Evolutionary conservation across 192 early-diverging fungal species (phyloP), one percentile per base, ranked within the genome.

Genomic region (Backusella circina): DNA sequence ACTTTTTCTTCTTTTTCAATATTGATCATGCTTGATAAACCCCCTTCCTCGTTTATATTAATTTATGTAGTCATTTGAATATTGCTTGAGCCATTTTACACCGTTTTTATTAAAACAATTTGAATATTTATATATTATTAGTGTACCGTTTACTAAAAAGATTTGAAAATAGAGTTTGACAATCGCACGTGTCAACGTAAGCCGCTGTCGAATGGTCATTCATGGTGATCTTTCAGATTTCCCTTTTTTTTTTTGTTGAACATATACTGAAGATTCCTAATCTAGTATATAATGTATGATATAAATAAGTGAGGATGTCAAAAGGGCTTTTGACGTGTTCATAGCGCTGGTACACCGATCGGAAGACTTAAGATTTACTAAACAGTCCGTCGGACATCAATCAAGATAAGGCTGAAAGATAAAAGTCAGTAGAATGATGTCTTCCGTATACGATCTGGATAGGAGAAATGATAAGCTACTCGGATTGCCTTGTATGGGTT

Each of bases 391-490:
- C n/a, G 33, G 66, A 21, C 32, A 35, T n/a, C 36, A 23, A 38
- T 70, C n/a, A 70, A 70, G 28, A 70, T 41, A 44, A 38, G 13
- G 26, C 15, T 28, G 41, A 28, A 41, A 70, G 38, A 70, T 70
- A 44, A 70, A 70, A 31, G 23, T 70, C 28, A 70, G 30, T 68
- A 37, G 32, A 35, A 37, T 68, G 67, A 68, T 68, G 38, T 5
- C 23, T 70, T 70, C 65, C 33, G 65, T 70, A 26, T 4, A 47
- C 28, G 69, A 70, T 70, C 26, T 38, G 37, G 37, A 41, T 39
- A 70, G 35, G 35, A 70, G 23, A 70, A 70, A 70, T 39, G 38
- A 70, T 28, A 70, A 70, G 36, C 32, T 61, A 36, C 35, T 36
- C 33, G 67, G 32, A 38, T 68, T 68, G 9, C 67, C 67, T 23